Evolutionary conservation across 2,329 filamentous ascomycete species (phyloP), one percentile per base, ranked within the genome.

Genomic region (Cercospora zeae-maydis): DNA sequence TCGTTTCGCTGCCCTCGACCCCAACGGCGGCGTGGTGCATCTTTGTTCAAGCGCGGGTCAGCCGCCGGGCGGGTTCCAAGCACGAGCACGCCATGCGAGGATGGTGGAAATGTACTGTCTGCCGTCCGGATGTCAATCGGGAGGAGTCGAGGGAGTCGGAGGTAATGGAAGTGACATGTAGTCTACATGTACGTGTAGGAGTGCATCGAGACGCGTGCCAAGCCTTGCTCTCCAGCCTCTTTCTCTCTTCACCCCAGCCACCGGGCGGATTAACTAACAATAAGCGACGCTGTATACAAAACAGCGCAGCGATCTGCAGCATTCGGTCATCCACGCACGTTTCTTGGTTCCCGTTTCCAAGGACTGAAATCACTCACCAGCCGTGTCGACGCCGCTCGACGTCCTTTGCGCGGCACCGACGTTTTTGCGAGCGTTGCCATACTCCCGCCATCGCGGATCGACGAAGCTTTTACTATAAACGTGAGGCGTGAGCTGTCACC

Each of bases 401-500:
- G 45, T 39, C 31, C 10, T n/a, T 24, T 19, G 33, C 19, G 16
- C 34, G 11, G 27, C 16, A 19, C 19, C n/a, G n/a, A n/a, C n/a
- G n/a, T 4, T 52, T 30, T 13, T 8, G 37, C 37, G n/a, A 57
- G 13, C 19, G 34, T 57, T 45, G 34, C 24, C 19, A 47, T 21
- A 52, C 30, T 42, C 55, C 55, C 45, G 37, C 55, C 55, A 21
- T 33, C 11, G 24, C 36, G 16, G 19, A 39, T 24, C 36, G 14
- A 52, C 13, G 16, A 31, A 24, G 9, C n/a, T 9, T 39, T 57
- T 57, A 42, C n/a, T n/a, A n/a, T n/a, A 27, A 27, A 57, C 21
- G 36, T 47, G 55, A 58, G 55, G 55, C 55, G 55, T 47, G 27
- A 58, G 55, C 55, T 58, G 36, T 58, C 54, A 42, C 14, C 27